Conservation (phyloP, 345 rosid genomes). For the Gossypium turneri region DNA sequence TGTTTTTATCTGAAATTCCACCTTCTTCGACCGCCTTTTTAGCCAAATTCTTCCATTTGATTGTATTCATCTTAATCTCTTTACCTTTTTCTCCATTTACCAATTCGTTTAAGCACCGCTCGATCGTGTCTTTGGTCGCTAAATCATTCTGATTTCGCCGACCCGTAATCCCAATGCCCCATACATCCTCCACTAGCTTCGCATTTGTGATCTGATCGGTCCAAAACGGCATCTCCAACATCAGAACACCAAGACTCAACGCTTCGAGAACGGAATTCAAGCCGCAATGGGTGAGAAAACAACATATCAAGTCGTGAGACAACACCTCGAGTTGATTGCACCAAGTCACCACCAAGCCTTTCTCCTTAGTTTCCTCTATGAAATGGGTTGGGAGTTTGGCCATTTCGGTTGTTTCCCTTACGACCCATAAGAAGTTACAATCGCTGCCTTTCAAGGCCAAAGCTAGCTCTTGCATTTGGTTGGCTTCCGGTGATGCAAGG, state of each 20-base stretch:
- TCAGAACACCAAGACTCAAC: background rate
- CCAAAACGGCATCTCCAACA: background rate
- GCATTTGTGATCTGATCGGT: constrained; percentile 18
- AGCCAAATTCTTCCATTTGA: constrained; percentile 20
- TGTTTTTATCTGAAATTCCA: constrained; percentile 14
- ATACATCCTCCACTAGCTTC: constrained; percentile 22
- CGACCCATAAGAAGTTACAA: constrained; percentile 49
- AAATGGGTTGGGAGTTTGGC: constrained; percentile 35
- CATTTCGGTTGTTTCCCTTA: constrained; percentile 39
- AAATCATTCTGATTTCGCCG: constrained; percentile 1
- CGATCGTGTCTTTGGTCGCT: constrained; percentile 10
- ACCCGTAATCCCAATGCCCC: constrained; percentile 18
- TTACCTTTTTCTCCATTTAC: constrained; percentile 16
- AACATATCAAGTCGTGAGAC: background rate
- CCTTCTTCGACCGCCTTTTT: constrained; percentile 10
- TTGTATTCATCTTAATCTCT: constrained; percentile 9
- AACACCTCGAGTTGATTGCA: constrained; percentile 18
- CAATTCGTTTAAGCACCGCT: background rate
- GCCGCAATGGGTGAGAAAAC: constrained; percentile 18
- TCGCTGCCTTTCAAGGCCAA: constrained; percentile 30
- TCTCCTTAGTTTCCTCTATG: constrained; percentile 19
- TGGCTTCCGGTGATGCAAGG: constrained; percentile 29
- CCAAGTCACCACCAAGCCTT: constrained; percentile 14
- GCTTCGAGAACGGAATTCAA: background rate
- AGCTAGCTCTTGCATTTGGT: constrained; percentile 52